Conservation (phyloP, 2,329 filamentous ascomycete genomes). For the Cladosporium halotolerans region DNA sequence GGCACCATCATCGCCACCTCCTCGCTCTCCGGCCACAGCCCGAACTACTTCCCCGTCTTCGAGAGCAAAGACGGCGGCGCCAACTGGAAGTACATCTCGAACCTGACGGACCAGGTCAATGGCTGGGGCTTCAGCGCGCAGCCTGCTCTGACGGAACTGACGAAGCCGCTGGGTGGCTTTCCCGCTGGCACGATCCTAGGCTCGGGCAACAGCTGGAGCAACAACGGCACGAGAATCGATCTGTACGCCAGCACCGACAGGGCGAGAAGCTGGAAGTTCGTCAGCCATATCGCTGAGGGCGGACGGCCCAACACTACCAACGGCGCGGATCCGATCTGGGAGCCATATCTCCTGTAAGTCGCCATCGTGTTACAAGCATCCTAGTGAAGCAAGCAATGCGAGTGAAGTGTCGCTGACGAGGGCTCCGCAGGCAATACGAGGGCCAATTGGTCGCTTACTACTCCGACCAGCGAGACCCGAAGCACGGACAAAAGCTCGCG, state of each 20-base stretch:
- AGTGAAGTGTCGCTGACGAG: too few species aligned
- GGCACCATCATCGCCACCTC: conserved; percentile 14
- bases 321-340: conserved; percentile 64
- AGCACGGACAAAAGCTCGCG: conserved; percentile 62
- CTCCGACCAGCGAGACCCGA: conserved; percentile 62
- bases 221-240: conserved; percentile 43
- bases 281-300: conserved; percentile 59
- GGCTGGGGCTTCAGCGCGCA: conserved; percentile 14
- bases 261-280: conserved; percentile 55
- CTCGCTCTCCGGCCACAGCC: conserved; percentile 7
- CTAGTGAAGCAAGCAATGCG: too few species aligned
- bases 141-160: conserved; percentile 12
- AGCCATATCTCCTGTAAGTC: conserved; percentile 52
- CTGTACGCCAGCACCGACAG: conserved; percentile 57
- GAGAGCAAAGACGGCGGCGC: conserved; percentile 14
- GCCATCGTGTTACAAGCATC: too few species aligned
- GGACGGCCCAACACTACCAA: conserved; percentile 56
- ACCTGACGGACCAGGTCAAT: conserved; percentile 16
- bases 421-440: conserved; percentile 38
- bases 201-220: conserved; percentile 13
- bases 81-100: conserved; percentile 15
- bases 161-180: conserved; percentile 7
- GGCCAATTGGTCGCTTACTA: conserved; percentile 62
- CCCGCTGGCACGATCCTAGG: conserved; percentile 14
- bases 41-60: conserved; percentile 14